Conservation (phyloP, 169 alveolate genomes). For the Amoebophrya sp. region DNA sequence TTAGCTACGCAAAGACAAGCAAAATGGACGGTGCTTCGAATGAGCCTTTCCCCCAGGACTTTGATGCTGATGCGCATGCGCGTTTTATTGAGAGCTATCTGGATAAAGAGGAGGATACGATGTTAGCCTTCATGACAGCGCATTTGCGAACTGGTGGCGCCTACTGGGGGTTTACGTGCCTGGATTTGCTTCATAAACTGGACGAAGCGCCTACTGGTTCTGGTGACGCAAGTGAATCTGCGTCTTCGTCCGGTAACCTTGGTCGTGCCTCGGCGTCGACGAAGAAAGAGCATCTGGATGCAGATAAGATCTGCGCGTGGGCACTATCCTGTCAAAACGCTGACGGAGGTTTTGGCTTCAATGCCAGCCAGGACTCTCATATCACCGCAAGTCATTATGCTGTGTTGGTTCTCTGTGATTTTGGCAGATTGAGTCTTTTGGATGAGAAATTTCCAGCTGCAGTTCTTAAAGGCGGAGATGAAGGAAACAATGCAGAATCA, state of each 20-base stretch:
- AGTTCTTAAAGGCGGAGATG: too few species aligned
- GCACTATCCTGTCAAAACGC: conserved; percentile 7
- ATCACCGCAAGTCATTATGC: background rate
- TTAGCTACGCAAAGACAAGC: too few species aligned
- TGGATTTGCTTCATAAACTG: background rate
- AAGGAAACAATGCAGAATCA: too few species aligned
- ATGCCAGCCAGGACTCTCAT: background rate
- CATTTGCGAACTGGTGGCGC: background rate
- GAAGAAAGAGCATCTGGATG: too few species aligned
- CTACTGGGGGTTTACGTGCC: background rate
- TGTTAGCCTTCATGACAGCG: background rate
- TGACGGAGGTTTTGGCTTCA: background rate
- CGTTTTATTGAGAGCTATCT: background rate
- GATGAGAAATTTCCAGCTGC: too few species aligned
- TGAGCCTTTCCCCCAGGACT: too few species aligned
- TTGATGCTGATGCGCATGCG: background rate
- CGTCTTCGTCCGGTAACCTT: too few species aligned
- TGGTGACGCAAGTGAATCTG: too few species aligned
- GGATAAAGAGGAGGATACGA: background rate
- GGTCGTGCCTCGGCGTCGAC: too few species aligned
- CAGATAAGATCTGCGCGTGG: too few species aligned
- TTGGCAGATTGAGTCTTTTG: background rate
- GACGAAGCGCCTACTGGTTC: too few species aligned
- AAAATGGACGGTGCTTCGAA: too few species aligned
- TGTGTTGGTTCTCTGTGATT: background rate